Conservation (phyloP, 345 rosid genomes). For the Eucalyptus cladocalyx region DNA sequence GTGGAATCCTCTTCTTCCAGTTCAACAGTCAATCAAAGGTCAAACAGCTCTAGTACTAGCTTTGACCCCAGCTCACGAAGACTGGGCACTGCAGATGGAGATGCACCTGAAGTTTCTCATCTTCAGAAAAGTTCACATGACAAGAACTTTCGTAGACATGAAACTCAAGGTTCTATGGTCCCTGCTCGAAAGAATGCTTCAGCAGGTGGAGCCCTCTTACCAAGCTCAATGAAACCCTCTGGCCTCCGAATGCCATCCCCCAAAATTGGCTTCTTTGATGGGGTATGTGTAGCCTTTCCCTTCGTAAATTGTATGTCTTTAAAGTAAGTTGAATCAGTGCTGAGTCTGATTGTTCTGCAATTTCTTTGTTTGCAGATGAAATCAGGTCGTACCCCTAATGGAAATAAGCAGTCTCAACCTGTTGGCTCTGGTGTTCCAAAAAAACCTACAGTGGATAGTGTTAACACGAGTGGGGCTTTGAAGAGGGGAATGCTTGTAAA, state of each 20-base stretch:
- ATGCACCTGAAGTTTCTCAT: constrained; percentile 12
- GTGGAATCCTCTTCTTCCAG: constrained; percentile 40
- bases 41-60: constrained; percentile 28
- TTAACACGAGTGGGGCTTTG: constrained; percentile 9
- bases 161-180: constrained; percentile 5
- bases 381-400: constrained; percentile 37
- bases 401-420: constrained; percentile 18
- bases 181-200: constrained; percentile 17
- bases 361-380: constrained; percentile 33
- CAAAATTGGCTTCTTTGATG: constrained; percentile 92
- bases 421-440: constrained; percentile 16
- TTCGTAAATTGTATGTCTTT: not conserved
- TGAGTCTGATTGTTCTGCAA: not conserved
- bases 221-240: constrained; percentile 45
- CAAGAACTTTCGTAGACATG: constrained; percentile 12
- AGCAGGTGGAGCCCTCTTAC: constrained; percentile 8
- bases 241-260: constrained; percentile 96
- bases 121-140: constrained; percentile 9
- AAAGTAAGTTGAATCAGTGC: not conserved
- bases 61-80: constrained; percentile 16
- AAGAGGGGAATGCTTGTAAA: not conserved
- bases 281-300: constrained; percentile 39
- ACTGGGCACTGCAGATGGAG: not conserved
- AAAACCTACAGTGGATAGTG: constrained; percentile 13
- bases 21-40: constrained; percentile 38